Evolutionary conservation across 2,329 filamentous ascomycete species (phyloP), one percentile per base, ranked within the genome.

Genomic region (Trichophyton rubrum): DNA sequence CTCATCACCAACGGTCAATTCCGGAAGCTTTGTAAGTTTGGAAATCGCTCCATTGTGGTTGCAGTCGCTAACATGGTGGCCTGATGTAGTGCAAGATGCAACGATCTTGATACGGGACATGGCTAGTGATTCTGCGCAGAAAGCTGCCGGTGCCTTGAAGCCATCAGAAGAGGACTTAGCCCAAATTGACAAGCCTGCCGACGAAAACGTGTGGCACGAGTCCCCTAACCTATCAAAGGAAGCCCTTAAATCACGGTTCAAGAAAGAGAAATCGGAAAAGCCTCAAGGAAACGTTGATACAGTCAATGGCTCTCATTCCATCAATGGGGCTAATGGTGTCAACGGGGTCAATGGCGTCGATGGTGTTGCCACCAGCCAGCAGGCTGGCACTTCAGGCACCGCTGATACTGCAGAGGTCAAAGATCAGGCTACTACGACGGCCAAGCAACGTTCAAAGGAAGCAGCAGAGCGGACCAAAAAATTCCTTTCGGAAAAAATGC

Each of bases 1-100:
- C 78, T 97, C 68, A 87, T 97, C 69, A 95, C 91, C 68, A 99
- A 99, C 68, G 93, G 93, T 66, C 91, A 97, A 73, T 96, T 95
- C 80, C 84, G 90, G 67, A 96, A 96, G 78, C 83, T 96, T 38
- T 75, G 88, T 87, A 82, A 73, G 86, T 83, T 30, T 4, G 61
- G 60, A 63, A 59, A 62, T 24, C 11, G 33, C 9, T 13, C 11
- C 8, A 22, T 5, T 56, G 38, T 8, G 20, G 8, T 47, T 13
- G 40, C 59, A 68, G 61, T 71, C 33, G 69, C 53, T 62, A 57
- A 22, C 58, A 55, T 20, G 7, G 9, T 15, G 1, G 13, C 81
- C 6, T 38, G 8, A 11, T 38, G 33, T 13, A 82, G 80, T 96
- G 66, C 88, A 82, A 63, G 93, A 99, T 78, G 87, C 88, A 11